Conservation (phyloP, 2,329 filamentous ascomycete species). For the Allantophomopsis cytisporea region DNA sequence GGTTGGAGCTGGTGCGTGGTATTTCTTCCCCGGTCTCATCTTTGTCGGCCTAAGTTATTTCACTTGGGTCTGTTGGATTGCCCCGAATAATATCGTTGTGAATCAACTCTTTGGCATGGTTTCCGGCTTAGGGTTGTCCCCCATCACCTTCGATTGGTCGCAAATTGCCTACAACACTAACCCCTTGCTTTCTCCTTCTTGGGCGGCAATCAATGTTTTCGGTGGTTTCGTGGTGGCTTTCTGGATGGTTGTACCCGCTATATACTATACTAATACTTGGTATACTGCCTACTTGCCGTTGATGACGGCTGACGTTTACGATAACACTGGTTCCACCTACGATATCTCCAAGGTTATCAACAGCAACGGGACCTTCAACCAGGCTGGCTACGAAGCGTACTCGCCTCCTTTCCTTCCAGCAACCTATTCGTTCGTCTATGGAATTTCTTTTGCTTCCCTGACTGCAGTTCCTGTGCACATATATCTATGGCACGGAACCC, state of each 20-base stretch:
- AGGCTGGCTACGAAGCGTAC: constrained; percentile 49
- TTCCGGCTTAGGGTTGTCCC: constrained; percentile 50
- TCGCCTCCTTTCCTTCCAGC: constrained; percentile 59
- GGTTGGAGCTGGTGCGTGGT: constrained; percentile 45
- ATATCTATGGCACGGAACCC: constrained; percentile 13
- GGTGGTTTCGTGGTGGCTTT: constrained; percentile 55
- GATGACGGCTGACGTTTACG: constrained; percentile 56
- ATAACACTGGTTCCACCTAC: constrained; percentile 53
- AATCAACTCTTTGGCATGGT: constrained; percentile 57
- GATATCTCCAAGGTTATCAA: constrained; percentile 50
- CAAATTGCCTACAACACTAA: constrained; percentile 43
- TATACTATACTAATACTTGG: constrained; percentile 55
- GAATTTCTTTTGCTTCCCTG: constrained; percentile 58
- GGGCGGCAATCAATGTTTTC: constrained; percentile 59
- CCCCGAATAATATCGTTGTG: constrained; percentile 48
- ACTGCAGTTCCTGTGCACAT: constrained; percentile 34
- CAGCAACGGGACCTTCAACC: constrained; percentile 45
- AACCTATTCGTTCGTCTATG: constrained; percentile 56
- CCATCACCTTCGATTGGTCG: constrained; percentile 56
- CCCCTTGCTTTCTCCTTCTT: constrained; percentile 54
- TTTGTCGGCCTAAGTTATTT: constrained; percentile 45
- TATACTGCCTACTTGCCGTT: constrained; percentile 54
- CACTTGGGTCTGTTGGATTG: constrained; percentile 45
- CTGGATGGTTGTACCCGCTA: constrained; percentile 38
- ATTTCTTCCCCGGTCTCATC: constrained; percentile 57